These are phyloP conservation scores for Bathelium albidoporum DNA, from an alignment of 495 filamentous ascomycete genomes.

Conservation along the genomic window DNA sequence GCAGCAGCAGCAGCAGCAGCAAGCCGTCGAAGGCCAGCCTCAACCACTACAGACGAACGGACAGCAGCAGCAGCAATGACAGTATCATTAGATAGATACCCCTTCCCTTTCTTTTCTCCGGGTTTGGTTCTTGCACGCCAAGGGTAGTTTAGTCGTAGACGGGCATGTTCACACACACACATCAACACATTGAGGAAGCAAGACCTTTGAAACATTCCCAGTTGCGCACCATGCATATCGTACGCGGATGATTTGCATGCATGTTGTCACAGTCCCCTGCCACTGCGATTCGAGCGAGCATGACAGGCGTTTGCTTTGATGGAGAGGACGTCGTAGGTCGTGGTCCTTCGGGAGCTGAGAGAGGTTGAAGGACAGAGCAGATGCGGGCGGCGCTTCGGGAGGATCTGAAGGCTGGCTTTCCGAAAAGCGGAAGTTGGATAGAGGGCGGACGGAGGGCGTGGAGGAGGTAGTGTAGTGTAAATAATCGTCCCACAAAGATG, in stretches of 20 bases:
- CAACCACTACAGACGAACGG: background rate
- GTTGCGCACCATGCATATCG: too few relatives aligned
- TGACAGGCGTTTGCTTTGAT: background rate
- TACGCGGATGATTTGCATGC: too few relatives aligned
- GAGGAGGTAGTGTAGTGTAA: background rate
- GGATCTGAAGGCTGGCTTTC: too few relatives aligned
- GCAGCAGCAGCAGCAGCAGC: constrained; percentile 5
- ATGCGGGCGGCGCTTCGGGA: too few relatives aligned
- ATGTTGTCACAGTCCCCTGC: too few relatives aligned
- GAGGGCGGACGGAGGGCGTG: too few relatives aligned
- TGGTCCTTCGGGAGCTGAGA: too few relatives aligned
- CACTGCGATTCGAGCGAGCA: background rate
- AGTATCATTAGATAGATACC: constrained; percentile 1
- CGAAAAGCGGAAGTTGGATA: background rate
- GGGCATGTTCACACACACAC: background rate
- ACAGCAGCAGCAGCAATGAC: background rate
- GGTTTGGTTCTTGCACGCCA: too few relatives aligned
- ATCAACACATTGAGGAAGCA: too few relatives aligned
- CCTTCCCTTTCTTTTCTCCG: background rate
- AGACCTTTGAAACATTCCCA: too few relatives aligned
- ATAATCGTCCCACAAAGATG: background rate
- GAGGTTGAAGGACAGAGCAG: too few relatives aligned
- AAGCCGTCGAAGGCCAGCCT: background rate
- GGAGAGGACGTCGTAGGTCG: background rate
- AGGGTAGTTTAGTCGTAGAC: too few relatives aligned